These are phyloP conservation scores for Phytophthora colocasiae DNA, from an alignment of 352 stramenopile genomes.

Conservation along the genomic window DNA sequence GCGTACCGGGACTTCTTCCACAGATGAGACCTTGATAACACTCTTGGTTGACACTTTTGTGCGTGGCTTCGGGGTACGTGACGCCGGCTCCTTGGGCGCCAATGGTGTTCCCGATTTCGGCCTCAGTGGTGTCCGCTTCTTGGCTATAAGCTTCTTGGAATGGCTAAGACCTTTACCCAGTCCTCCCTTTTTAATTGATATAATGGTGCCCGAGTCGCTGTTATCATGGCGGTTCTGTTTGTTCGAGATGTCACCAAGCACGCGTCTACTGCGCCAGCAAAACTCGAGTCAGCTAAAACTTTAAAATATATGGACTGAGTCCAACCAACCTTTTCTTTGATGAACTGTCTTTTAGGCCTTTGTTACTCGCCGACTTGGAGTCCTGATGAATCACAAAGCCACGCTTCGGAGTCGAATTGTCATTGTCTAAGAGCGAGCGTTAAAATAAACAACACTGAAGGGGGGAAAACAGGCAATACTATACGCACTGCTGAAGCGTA, in stretches of 20 bases:
- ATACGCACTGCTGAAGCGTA: constrained; percentile 36
- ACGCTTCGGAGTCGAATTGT: constrained; percentile 44
- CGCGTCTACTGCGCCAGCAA: constrained; percentile 50
- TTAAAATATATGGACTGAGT: background rate
- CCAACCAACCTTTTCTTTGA: constrained; percentile 55
- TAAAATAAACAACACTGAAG: too few relatives aligned
- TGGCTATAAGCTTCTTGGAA: constrained; percentile 33
- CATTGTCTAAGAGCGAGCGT: constrained; percentile 5
- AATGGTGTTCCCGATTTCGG: constrained; percentile 5
- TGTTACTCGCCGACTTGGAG: constrained; percentile 41
- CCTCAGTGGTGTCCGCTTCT: constrained; percentile 31
- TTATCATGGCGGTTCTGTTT: constrained; percentile 49
- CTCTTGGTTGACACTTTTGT: constrained; percentile 17
- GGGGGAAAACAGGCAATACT: background rate
- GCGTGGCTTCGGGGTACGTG: constrained; percentile 17
- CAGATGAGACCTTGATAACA: constrained; percentile 12
- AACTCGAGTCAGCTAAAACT: background rate
- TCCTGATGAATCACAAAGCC: constrained; percentile 54
- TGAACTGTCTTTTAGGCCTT: constrained; percentile 41
- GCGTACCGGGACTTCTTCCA: constrained; percentile 53
- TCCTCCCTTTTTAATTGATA: constrained; percentile 37
- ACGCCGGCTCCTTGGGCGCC: constrained; percentile 4
- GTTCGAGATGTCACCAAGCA: constrained; percentile 82
- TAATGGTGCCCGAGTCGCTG: constrained; percentile 6
- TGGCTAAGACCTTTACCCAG: constrained; percentile 24